These are phyloP conservation scores for Sungouiella thailandica DNA, from an alignment of 805 yeast species.

Conservation along the genomic window DNA sequence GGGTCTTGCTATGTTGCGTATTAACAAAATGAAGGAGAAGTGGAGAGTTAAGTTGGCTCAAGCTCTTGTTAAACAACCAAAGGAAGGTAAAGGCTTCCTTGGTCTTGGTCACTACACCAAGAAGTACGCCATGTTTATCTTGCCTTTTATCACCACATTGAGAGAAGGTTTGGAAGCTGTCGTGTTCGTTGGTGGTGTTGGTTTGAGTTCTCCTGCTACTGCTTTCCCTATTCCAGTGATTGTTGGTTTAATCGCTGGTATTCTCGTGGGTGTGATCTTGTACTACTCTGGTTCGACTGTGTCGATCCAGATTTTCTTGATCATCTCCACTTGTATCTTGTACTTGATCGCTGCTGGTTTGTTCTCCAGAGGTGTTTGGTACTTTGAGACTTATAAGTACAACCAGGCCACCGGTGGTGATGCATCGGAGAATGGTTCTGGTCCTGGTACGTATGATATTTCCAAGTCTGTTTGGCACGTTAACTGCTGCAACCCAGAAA, in stretches of 20 bases:
- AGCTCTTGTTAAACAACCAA: slow-evolving; percentile 63
- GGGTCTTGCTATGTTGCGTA: slow-evolving; percentile 96
- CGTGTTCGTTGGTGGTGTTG: slow-evolving; percentile 44
- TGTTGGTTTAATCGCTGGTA: slow-evolving; percentile 79
- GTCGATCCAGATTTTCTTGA: slow-evolving; percentile 83
- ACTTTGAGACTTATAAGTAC: slow-evolving; percentile 67
- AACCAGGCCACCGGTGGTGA: slow-evolving; percentile 81
- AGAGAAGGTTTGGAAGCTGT: slow-evolving; percentile 81
- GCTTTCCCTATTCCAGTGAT: slow-evolving; percentile 94
- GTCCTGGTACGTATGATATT: slow-evolving; percentile 92
- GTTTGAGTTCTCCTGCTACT: slow-evolving; percentile 22
- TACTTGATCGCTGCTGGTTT: slow-evolving; percentile 90
- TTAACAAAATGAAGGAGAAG: slow-evolving; percentile 93
- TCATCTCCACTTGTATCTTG: slow-evolving; percentile 81
- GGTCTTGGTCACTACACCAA: slow-evolving; percentile 51
- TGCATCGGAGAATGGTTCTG: slow-evolving; percentile 87
- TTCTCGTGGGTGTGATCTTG: slow-evolving; percentile 59
- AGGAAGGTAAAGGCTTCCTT: slow-evolving; percentile 44
- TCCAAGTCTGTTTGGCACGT: slow-evolving; percentile 86
- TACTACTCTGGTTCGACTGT: slow-evolving; percentile 79
- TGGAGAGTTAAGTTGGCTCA: slow-evolving; percentile 94
- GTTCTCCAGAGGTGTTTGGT: slow-evolving; percentile 92
- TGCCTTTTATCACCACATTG: slow-evolving; percentile 85
- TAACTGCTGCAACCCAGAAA: slow-evolving; percentile 93
- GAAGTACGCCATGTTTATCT: slow-evolving; percentile 82